phyloP scores from a whole-genome alignment of 2,329 filamentous ascomycete species.

The Tolypocladium endophyticum region DNA sequence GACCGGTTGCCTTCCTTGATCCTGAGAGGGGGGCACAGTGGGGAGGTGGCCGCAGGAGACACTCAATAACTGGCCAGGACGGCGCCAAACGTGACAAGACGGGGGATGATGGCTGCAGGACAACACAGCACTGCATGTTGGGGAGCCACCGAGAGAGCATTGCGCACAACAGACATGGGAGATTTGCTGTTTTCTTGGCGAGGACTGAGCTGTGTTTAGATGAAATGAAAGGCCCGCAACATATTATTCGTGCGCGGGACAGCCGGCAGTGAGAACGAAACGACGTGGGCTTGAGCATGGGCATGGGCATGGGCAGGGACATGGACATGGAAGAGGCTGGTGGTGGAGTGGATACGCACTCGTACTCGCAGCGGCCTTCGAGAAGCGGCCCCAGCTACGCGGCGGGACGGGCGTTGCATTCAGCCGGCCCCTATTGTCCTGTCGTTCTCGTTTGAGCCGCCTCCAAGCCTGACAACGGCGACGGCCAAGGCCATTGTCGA shows the following conservation, averaged over 20 bases:
- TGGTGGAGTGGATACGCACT: not conserved
- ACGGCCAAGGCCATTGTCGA: not conserved
- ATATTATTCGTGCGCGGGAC: not conserved
- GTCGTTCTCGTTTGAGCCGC: not conserved
- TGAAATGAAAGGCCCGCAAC: not conserved
- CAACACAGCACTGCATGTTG: conserved; percentile 31
- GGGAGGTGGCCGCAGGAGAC: conserved; percentile 23
- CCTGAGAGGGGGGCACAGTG: conserved; percentile 17
- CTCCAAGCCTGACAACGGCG: not conserved
- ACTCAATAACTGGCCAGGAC: conserved; percentile 24
- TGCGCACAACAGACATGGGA: not conserved
- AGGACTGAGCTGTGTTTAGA: not conserved
- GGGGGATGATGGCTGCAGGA: conserved; percentile 33
- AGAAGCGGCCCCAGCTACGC: not conserved
- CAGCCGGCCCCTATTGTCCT: not conserved
- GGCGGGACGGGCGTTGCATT: not conserved
- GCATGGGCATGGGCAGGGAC: not conserved
- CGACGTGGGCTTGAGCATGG: not conserved
- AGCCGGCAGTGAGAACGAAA: not conserved
- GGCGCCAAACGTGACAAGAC: conserved; percentile 21
- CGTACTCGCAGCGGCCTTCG: not conserved
- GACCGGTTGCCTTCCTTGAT: conserved; percentile 30
- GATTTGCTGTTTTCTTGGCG: not conserved
- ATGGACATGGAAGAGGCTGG: not conserved
- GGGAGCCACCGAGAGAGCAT: not conserved